phyloP scores from a whole-genome alignment of 2,329 filamentous ascomycete species.

The Nothopassalora personata region DNA sequence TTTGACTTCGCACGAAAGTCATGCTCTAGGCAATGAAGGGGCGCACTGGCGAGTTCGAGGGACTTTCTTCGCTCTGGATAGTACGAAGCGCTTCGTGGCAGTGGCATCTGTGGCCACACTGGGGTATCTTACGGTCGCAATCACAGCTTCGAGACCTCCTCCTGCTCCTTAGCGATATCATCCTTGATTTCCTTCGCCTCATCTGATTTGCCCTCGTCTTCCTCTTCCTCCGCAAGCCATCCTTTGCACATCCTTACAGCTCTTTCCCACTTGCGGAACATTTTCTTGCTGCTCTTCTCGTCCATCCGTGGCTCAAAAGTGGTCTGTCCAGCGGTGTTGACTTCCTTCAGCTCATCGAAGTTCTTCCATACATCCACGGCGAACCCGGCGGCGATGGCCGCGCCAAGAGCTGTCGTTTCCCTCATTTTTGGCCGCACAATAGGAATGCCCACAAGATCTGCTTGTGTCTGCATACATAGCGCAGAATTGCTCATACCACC shows the following conservation, averaged over 20 bases:
- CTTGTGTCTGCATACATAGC: constrained; percentile 86
- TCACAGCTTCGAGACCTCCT: constrained; percentile 16
- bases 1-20: background rate
- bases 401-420: constrained; percentile 82
- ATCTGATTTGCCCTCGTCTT: constrained; percentile 9
- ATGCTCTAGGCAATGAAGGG: background rate
- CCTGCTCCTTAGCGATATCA: constrained; percentile 10
- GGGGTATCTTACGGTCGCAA: too few relatives aligned
- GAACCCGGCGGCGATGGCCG: constrained; percentile 81
- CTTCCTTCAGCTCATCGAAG: constrained; percentile 66
- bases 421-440: constrained; percentile 83
- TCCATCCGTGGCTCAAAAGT: constrained; percentile 65
- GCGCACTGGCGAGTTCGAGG: too few relatives aligned
- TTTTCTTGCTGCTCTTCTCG: constrained; percentile 48
- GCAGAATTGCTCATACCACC: constrained; percentile 86
- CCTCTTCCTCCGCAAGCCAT: constrained; percentile 45
- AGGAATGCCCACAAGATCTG: constrained; percentile 76
- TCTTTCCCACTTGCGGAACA: constrained; percentile 68
- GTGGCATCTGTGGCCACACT: too few relatives aligned
- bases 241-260: constrained; percentile 75
- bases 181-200: constrained; percentile 9
- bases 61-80: too few relatives aligned
- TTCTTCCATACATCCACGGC: constrained; percentile 73
- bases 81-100: too few relatives aligned
- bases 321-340: constrained; percentile 65